Evolutionary conservation across 768 basidiomycete genomes (phyloP), one percentile per base, ranked within the genome.

Genomic region (Stropharia rugosoannulata): DNA sequence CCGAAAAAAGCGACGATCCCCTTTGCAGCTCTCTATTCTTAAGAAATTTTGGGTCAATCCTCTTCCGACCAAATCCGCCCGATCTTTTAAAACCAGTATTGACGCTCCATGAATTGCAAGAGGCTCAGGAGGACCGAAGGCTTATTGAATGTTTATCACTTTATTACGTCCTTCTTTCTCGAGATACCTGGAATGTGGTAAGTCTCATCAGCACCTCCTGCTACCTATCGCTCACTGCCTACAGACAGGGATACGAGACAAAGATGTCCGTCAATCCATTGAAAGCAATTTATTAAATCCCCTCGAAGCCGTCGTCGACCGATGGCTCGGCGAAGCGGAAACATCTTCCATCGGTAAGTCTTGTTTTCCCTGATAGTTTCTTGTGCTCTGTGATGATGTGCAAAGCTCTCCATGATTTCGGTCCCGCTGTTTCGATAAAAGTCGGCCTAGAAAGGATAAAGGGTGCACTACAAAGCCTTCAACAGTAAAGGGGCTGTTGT

Each of bases 61-160:
- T 91, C 1, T 84, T 90, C 60, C 73, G 75, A 19, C 77, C 85
- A 0, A 75, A 80, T 53, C 83, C 87, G 0, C 73, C 77, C 0
- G 80, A 82, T 56, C 67, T 85, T 13, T 80, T 90, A 37, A 32
- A 46, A 29, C 55, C 58, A 11, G 51, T 62, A 22, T 67, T 69
- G 12, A 65, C 78, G 0, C 61, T 80, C 5, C 68, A 75, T 12
- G 80, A 81, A 38, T 72, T 90, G 13, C 71, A 80, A 32, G 74
- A 80, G 22, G 81, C 80, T 0, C 69, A 79, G 8, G 90, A 91
- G 62, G 72, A 83, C n/a, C 62, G 77, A 18, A 74, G 90, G 40
- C 71, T 93, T 19, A 76, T 80, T 0, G 88, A 90, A 58, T 84
- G 80, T 58, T 70, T 93, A 5, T 81, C 82, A 15, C 76, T 91